A percentile compares a stretch with the other conserved stretches of the same genome.
These are phyloP conservation scores for Pestalotiopsis sp. DNA, from an alignment of 2,329 filamentous ascomycete species.

Conservation along the genomic window DNA sequence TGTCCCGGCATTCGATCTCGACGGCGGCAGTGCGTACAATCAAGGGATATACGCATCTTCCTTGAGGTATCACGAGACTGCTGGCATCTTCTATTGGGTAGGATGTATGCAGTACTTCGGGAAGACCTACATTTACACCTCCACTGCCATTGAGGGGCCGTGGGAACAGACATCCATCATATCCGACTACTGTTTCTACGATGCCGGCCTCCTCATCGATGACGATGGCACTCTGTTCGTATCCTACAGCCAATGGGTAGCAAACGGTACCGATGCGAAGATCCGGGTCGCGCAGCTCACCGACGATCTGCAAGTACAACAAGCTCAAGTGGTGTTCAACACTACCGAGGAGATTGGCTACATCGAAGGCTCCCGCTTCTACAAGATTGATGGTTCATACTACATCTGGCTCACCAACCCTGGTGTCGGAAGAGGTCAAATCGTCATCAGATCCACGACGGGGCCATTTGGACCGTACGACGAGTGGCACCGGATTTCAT, in stretches of 20 bases:
- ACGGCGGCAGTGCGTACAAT: constrained; percentile 46
- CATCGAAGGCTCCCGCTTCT: constrained; percentile 58
- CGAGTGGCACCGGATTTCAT: constrained; percentile 37
- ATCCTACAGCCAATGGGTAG: constrained; percentile 43
- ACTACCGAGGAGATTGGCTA: constrained; percentile 34
- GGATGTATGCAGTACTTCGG: constrained; percentile 52
- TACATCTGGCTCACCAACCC: constrained; percentile 56
- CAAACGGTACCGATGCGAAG: constrained; percentile 33
- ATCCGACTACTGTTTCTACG: constrained; percentile 55
- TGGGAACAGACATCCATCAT: constrained; percentile 41
- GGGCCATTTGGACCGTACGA: constrained; percentile 57
- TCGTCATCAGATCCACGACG: constrained; percentile 52
- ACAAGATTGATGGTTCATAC: constrained; percentile 58
- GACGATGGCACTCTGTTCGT: constrained; percentile 63
- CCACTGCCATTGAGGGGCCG: constrained; percentile 40
- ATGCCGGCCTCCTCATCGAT: constrained; percentile 58
- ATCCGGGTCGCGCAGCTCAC: constrained; percentile 55
- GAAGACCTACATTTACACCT: constrained; percentile 56
- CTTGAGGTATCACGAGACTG: constrained; percentile 52
- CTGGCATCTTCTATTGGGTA: constrained; percentile 57
- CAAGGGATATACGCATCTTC: constrained; percentile 60
- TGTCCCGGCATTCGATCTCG: constrained; percentile 49
- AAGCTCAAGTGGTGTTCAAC: constrained; percentile 46
- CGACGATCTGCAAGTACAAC: constrained; percentile 47
- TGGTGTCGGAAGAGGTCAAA: constrained; percentile 32